Evolutionary conservation across 2,329 filamentous ascomycete species (phyloP), one percentile per base, ranked within the genome.

Genomic region (Aureobasidium uvarum): DNA sequence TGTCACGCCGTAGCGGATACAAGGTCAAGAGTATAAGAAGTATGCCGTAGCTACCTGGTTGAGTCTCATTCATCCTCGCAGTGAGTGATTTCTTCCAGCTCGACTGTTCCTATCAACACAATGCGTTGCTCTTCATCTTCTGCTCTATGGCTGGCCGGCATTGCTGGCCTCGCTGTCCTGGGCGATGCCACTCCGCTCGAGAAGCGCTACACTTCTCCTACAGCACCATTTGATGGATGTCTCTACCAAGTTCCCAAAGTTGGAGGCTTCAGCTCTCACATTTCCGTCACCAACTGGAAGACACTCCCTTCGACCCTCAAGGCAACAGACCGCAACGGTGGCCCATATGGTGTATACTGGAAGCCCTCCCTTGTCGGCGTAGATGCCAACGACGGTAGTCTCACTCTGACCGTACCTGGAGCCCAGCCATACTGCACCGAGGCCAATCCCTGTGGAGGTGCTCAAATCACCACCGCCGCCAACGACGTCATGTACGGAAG

Each of bases 401-500:
- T 66, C 13, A 43, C 45, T 4, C n/a, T 62, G 13, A 52, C 46
- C 14, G 62, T 58, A 16, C 52, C 58, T n/a, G 65, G 64, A 31
- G 51, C 38, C 3, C 63, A 65, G 28, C 11, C 7, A 46, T 18
- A 14, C 4, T 60, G 56, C 43, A 45, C 56, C 5, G 56, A 60
- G 13, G 36, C 33, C 50, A 52, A 41, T 5, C 63, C 63, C 16
- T 66, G 65, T 20, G 33, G 39, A n/a, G 46, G 48, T 36, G 85
- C 88, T 0, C 89, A 93, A 75, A 74, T 92, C 43, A 85, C 87
- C 62, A 85, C 86, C 3, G 73, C 77, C 7, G 36, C 36, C 28
- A 74, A 80, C 14, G 87, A 93, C 72, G 79, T 91, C 70, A 77
- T 85, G 20, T 89, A 86, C 72, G 90, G 90, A 2, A 88, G 84